Evolutionary conservation across 495 filamentous ascomycete species (phyloP).

Genomic region (Podospora australis): DNA sequence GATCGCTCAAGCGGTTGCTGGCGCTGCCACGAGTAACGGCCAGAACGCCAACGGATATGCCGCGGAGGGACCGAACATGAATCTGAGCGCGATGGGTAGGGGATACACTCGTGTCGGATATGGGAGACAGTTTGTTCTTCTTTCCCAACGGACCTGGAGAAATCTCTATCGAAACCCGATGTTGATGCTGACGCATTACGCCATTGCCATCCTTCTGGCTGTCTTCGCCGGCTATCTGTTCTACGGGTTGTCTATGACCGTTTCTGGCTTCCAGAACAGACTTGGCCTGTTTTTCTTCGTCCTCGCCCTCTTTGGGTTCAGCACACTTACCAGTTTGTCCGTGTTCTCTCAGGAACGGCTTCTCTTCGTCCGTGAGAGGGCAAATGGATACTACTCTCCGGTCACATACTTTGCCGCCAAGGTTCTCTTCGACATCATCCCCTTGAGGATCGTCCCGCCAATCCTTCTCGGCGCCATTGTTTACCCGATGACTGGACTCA

Average conservation of each 20-base stretch:
- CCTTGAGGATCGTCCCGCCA: slow-evolving; percentile 86
- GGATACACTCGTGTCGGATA: slow-evolving; percentile 78
- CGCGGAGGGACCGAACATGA: slow-evolving; percentile 37
- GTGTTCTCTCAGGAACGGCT: slow-evolving; percentile 92
- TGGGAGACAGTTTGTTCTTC: slow-evolving; percentile 74
- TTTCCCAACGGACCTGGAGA: slow-evolving; percentile 88
- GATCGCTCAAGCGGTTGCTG: slow-evolving; percentile 58
- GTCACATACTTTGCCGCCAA: slow-evolving; percentile 95
- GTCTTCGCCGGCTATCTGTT: slow-evolving; percentile 93
- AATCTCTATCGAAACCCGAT: slow-evolving; percentile 98
- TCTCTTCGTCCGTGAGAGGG: slow-evolving; percentile 86
- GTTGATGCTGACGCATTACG: slow-evolving; percentile 98
- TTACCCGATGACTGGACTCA: slow-evolving; percentile 95
- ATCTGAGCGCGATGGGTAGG: slow-evolving; percentile 53
- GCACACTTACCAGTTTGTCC: slow-evolving; percentile 84
- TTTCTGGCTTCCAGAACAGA: slow-evolving; percentile 95
- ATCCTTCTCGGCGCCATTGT: slow-evolving; percentile 95
- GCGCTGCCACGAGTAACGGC: slow-evolving; percentile 61
- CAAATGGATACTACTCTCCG: slow-evolving; percentile 96
- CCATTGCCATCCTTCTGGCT: slow-evolving; percentile 92
- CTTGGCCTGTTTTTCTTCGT: slow-evolving; percentile 99
- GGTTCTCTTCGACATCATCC: slow-evolving; percentile 91
- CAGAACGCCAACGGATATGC: slow-evolving; percentile 51
- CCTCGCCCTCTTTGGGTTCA: slow-evolving; percentile 92
- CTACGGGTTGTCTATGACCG: slow-evolving; percentile 92